Conservation (phyloP, 345 rosid species). For the Boechera divaricarpa region DNA sequence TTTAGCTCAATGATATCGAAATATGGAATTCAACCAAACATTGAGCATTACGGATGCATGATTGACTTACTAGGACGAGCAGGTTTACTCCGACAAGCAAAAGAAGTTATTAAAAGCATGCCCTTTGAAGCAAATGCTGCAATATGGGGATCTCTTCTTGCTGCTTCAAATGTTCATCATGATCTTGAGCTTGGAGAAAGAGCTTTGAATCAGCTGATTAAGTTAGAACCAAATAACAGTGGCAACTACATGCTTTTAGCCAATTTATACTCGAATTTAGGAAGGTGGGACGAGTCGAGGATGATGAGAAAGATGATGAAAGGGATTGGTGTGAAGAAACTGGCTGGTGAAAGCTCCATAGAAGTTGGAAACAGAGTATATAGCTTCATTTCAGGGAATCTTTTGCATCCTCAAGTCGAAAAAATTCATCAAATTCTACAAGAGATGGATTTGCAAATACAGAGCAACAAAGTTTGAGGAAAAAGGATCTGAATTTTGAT, state of each 20-base stretch:
- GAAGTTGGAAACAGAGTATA: slow-evolving; percentile 56
- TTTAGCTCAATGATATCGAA: slow-evolving; percentile 54
- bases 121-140: slow-evolving; percentile 74
- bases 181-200: slow-evolving; percentile 62
- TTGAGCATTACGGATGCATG: slow-evolving; percentile 83
- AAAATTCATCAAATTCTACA: slow-evolving; percentile 49
- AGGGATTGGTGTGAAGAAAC: slow-evolving; percentile 61
- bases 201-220: slow-evolving; percentile 58
- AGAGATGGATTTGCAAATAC: slow-evolving; percentile 50
- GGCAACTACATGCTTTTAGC: slow-evolving; percentile 77
- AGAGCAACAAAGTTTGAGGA: slow-evolving; percentile 25
- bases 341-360: slow-evolving; percentile 69
- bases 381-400: slow-evolving; percentile 62
- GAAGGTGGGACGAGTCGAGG: slow-evolving; percentile 72
- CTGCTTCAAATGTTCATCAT: slow-evolving; percentile 65
- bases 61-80: slow-evolving; percentile 72
- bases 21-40: slow-evolving; percentile 54
- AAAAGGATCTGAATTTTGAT: background rate
- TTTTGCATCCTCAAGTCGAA: slow-evolving; percentile 51
- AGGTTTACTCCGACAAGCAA: slow-evolving; percentile 66
- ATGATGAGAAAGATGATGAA: slow-evolving; percentile 66
- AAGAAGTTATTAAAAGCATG: slow-evolving; percentile 54
- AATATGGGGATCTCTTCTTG: slow-evolving; percentile 84
- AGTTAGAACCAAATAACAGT: slow-evolving; percentile 75
- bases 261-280: slow-evolving; percentile 57